These are phyloP conservation scores for Misopates orontium DNA, from an alignment of 257 asterid species.

Conservation along the genomic window DNA sequence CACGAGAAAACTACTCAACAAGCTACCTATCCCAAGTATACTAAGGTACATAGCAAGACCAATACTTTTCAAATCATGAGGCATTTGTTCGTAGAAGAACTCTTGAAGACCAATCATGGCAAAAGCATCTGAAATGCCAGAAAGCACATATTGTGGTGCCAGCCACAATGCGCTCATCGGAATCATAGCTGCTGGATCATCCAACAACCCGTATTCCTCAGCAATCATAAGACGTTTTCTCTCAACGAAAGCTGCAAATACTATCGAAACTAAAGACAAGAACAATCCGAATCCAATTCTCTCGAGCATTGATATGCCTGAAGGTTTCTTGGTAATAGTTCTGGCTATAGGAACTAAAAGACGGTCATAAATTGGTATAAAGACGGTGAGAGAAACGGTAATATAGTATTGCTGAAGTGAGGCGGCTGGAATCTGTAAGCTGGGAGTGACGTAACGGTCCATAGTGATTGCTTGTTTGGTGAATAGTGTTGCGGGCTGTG, in stretches of 20 bases:
- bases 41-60: constrained; percentile 46
- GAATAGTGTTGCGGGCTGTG: constrained; percentile 38
- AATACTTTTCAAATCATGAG: constrained; percentile 43
- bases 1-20: constrained; percentile 50
- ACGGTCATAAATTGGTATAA: constrained; percentile 43
- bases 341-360: constrained; percentile 43
- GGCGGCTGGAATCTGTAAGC: constrained; percentile 32
- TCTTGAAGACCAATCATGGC: constrained; percentile 53
- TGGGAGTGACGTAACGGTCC: constrained; percentile 26
- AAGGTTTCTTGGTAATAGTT: constrained; percentile 42
- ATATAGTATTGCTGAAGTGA: no score
- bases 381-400: constrained; percentile 25
- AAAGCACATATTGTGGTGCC: constrained; percentile 47
- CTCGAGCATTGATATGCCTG: constrained; percentile 64
- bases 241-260: constrained; percentile 57
- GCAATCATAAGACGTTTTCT: constrained; percentile 48
- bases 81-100: constrained; percentile 54
- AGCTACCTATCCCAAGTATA: constrained; percentile 44
- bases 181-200: constrained; percentile 42
- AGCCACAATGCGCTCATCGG: constrained; percentile 81
- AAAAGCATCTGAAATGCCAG: constrained; percentile 43
- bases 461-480: constrained; percentile 39
- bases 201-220: constrained; percentile 38
- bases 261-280: constrained; percentile 42
- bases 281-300: constrained; percentile 51